Evolutionary conservation across 331 rosid genomes (phyloP), one percentile per base, ranked within the genome.

Genomic region (Acacia concinna): DNA sequence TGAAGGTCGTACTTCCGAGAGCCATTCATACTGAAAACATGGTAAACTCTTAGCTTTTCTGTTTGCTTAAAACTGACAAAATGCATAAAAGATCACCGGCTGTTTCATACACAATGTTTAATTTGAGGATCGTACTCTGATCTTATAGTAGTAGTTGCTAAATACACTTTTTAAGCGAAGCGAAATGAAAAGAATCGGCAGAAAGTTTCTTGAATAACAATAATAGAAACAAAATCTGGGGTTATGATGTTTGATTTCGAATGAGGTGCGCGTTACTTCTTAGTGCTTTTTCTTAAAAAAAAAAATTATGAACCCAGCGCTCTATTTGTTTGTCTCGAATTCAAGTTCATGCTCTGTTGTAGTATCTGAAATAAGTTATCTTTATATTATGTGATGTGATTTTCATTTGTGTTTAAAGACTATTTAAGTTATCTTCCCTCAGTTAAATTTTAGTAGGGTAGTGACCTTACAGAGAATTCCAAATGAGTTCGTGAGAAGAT

Each of bases 401-500:
- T 38, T 38, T 38, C 41, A 38, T 8, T 8, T 38, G 41, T 38
- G 41, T 38, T 38, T 38, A 38, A 8, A 38, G 11, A 38, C 41
- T 8, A 11, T 38, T 38, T 1, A 38, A 38, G 41, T 38, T 38
- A 8, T 38, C 41, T 7, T 38, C 41, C 41, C 11, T 38, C 41
- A 1, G 0, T 38, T 38, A 11, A 38, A 6, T 8, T 38, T 38
- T 1, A 38, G 41, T 38, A 38, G 11, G 1, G 5, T 28, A 21
- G 14, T 76, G 63, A 18, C 12, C 9, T 9, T 73, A 52, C 70
- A 88, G 88, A 62, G 74, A 67, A 71, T 88, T 77, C 88, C 88
- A 9, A 1, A n/a, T 13, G 84, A 41, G 21, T 82, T 82, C 44
- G 47, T 75, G 10, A 68, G 12, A 44, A 71, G 82, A 78, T 71